Conservation (phyloP, 106 monocot genomes). For the Dioscorea zingiberensis region DNA sequence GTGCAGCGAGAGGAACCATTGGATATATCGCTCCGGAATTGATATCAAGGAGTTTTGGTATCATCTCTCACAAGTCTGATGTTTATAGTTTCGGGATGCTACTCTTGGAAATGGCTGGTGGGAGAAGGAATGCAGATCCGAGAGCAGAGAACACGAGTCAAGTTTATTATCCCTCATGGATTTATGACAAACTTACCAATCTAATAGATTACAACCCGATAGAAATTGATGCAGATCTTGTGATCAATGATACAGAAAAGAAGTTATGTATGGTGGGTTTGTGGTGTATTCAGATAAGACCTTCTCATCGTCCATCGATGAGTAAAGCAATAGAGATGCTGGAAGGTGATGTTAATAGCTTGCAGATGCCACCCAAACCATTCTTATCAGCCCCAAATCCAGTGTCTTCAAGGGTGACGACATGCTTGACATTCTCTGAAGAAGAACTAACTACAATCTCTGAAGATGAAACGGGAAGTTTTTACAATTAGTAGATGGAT, state of each 20-base stretch:
- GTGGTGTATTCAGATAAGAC: conserved; percentile 32
- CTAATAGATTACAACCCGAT: not conserved
- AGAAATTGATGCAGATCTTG: not conserved
- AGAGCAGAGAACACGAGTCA: conserved; percentile 5
- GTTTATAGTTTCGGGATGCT: conserved; percentile 58
- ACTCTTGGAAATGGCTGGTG: conserved; percentile 33
- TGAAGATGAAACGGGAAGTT: too few relatives aligned
- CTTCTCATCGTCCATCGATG: conserved; percentile 18
- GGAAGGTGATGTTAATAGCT: conserved; percentile 1
- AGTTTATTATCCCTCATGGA: conserved; percentile 40
- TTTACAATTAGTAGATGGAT: too few relatives aligned
- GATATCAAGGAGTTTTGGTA: conserved; percentile 39
- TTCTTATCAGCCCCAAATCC: conserved; percentile 6
- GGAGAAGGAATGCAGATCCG: conserved; percentile 28
- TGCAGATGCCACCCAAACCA: conserved; percentile 22
- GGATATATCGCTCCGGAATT: conserved; percentile 53
- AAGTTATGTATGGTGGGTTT: conserved; percentile 28
- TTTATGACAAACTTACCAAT: too few relatives aligned
- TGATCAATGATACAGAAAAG: conserved; percentile 5
- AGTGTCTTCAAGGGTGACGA: not conserved
- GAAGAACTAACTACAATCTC: too few relatives aligned
- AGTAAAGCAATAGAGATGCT: conserved; percentile 32
- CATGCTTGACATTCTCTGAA: too few relatives aligned
- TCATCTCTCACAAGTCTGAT: conserved; percentile 36
- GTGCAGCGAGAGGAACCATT: conserved; percentile 22